phyloP scores from a whole-genome alignment of 1,139 yeast genomes.

The Blastobotrys persicus region DNA sequence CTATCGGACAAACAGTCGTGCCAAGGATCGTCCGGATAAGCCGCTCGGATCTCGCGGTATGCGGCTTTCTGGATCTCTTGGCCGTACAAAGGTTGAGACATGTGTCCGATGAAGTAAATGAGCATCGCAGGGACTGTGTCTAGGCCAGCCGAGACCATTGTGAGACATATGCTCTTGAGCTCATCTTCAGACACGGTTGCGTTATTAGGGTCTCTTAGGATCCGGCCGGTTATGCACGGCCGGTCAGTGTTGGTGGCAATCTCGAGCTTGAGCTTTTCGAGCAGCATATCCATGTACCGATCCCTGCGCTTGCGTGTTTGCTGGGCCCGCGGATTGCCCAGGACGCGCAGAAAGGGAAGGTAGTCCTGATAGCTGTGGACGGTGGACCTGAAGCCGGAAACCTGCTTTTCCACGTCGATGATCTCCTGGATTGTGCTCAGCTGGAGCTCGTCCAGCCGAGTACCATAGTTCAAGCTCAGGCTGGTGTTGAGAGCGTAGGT shows the following conservation, averaged over 20 bases:
- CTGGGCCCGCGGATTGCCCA: constrained; percentile 40
- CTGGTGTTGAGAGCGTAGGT: constrained; percentile 58
- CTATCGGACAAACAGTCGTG: constrained; percentile 38
- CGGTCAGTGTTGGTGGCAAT: constrained; percentile 30
- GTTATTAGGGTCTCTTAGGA: constrained; percentile 32
- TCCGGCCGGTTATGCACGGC: constrained; percentile 48
- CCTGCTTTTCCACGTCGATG: constrained; percentile 59
- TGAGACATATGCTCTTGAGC: constrained; percentile 60
- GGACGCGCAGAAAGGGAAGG: constrained; percentile 49
- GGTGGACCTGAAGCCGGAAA: constrained; percentile 62
- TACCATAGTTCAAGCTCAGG: constrained; percentile 59
- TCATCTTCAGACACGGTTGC: constrained; percentile 43
- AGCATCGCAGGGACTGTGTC: constrained; percentile 70
- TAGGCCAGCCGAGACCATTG: constrained; percentile 78
- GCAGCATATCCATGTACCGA: constrained; percentile 50
- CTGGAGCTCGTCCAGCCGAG: constrained; percentile 46
- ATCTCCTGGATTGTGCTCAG: constrained; percentile 51
- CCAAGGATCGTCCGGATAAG: constrained; percentile 49
- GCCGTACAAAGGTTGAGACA: constrained; percentile 51
- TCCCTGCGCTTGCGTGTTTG: constrained; percentile 50
- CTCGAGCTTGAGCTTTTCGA: constrained; percentile 33
- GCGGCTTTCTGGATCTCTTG: constrained; percentile 46
- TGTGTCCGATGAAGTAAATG: constrained; percentile 59
- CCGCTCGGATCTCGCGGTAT: constrained; percentile 37
- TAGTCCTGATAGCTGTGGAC: constrained; percentile 61